Percentiles rank a stretch among this genome's conserved stretches.
These are phyloP conservation scores for Bassia scoparia DNA, from an alignment of 148 eudicot species.

Conservation along the genomic window DNA sequence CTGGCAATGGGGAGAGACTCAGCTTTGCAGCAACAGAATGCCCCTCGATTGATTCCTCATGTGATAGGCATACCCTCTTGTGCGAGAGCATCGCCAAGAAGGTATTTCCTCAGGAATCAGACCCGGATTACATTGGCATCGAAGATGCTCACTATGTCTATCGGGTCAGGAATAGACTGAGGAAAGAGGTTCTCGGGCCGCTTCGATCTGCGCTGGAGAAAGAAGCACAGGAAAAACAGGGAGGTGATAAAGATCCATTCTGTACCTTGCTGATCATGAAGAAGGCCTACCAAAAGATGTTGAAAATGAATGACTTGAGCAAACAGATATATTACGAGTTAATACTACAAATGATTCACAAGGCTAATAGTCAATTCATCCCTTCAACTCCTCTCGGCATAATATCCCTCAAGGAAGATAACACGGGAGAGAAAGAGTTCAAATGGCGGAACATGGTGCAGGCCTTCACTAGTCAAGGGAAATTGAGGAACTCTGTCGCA, in stretches of 20 bases:
- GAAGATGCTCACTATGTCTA: conserved; percentile 18
- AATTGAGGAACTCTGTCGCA: conserved; percentile 16
- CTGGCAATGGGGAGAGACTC: neutral
- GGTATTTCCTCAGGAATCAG: conserved; percentile 24
- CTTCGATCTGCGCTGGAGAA: conserved; percentile 11
- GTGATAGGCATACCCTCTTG: conserved; percentile 20
- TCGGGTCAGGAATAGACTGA: conserved; percentile 18
- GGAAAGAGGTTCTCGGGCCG: conserved; percentile 19
- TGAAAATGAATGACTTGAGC: conserved; percentile 10
- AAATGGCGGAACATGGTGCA: conserved; percentile 18
- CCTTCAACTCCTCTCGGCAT: conserved; percentile 10
- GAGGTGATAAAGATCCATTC: neutral
- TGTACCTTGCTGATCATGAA: conserved; percentile 14
- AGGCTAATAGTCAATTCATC: neutral
- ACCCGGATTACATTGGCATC: conserved; percentile 2
- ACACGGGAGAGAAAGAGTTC: conserved; percentile 3
- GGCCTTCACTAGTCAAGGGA: conserved; percentile 1
- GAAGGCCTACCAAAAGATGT: conserved; percentile 20
- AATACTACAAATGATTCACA: conserved; percentile 15
- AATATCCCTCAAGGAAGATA: conserved; percentile 1
- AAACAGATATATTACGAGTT: conserved; percentile 1
- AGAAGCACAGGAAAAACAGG: neutral
- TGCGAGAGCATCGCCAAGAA: conserved; percentile 25
- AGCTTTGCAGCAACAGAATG: conserved; percentile 23
- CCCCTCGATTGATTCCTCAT: conserved; percentile 16